Conservation (phyloP, 2,329 filamentous ascomycete species). For the Claviceps citrina region DNA sequence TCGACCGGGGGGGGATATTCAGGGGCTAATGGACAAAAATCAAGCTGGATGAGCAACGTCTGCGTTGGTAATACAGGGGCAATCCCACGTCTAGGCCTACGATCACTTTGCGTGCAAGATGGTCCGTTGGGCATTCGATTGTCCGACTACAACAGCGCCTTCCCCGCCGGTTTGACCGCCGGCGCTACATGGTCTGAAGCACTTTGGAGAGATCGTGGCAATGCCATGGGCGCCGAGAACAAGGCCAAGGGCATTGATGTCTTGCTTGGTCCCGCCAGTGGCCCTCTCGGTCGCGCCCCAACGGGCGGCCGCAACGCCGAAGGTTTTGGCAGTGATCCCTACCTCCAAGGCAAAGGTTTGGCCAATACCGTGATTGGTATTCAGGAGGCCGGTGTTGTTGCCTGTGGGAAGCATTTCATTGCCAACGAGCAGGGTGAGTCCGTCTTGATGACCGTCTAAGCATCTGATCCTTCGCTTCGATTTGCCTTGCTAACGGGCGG, state of each 20-base stretch:
- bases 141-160: conserved; percentile 67
- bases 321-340: conserved; percentile 55
- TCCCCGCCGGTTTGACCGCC: conserved; percentile 61
- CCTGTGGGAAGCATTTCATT: conserved; percentile 66
- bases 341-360: conserved; percentile 56
- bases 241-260: conserved; percentile 64
- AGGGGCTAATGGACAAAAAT: conserved; percentile 3
- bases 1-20: too few species aligned
- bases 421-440: conserved; percentile 49
- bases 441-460: background rate
- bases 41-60: conserved; percentile 38
- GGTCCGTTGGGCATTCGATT: conserved; percentile 67
- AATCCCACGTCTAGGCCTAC: conserved; percentile 54
- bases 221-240: conserved; percentile 43
- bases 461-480: background rate
- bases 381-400: conserved; percentile 67
- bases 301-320: conserved; percentile 47
- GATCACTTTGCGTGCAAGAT: conserved; percentile 72
- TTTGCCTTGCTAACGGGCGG: background rate
- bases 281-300: conserved; percentile 31
- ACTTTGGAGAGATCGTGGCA: conserved; percentile 41
- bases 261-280: conserved; percentile 38
- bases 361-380: conserved; percentile 64
- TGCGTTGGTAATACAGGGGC: conserved; percentile 67
- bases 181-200: conserved; percentile 69